Base-by-base conservation (phyloP, 1,139 yeast genomes). In the Hyphopichia fennica region DNA sequence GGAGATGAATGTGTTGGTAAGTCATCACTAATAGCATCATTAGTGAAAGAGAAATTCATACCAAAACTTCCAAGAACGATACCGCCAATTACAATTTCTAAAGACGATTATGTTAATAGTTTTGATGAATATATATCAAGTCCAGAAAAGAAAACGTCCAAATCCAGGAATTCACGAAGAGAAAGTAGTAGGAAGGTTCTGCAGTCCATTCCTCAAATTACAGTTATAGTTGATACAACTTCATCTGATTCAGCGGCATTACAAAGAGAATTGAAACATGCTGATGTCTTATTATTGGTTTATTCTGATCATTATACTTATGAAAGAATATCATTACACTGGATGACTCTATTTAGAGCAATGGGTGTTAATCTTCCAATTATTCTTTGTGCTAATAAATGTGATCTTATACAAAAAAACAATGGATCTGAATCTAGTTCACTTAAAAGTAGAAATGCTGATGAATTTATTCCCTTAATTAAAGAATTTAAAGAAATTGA, bases 1-100 rank as follows among this genome's bases (percentile, higher is more conserved):
- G 99, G 99, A n/a, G 99, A 93, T 62, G 96, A 89, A 48, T 87
- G 84, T 7, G 96, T 88, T 11, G 96, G 96, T 1, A 88, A 88
- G 58, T 83, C 85, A 9, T 72, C 91, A 22, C 65, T 93, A 35
- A 81, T 93, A 30, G 83, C 95, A 0, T 75, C 95, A 0, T 69
- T 93, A 20, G 83, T 89, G 32, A 91, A 89, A 61, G 96, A 87
- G 51, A 77, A 81, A 28, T 88, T 81, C 56, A 82, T 87, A 0
- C 82, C 91, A 0, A 82, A 82, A 47, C 77, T 88, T 33, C 95
- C 87, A 55, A 79, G 83, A 41, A 83, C 87, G 1, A 64, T 93
- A 7, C 96, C 97, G 0, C 87, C 95, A 5, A 81, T 93, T 16
- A 84, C 89, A 4, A 86, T 93, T 19, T 67, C 77, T 13, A 56